Evolutionary conservation across 2,329 filamentous ascomycete genomes (phyloP).

Genomic region (Fusarium sp.): DNA sequence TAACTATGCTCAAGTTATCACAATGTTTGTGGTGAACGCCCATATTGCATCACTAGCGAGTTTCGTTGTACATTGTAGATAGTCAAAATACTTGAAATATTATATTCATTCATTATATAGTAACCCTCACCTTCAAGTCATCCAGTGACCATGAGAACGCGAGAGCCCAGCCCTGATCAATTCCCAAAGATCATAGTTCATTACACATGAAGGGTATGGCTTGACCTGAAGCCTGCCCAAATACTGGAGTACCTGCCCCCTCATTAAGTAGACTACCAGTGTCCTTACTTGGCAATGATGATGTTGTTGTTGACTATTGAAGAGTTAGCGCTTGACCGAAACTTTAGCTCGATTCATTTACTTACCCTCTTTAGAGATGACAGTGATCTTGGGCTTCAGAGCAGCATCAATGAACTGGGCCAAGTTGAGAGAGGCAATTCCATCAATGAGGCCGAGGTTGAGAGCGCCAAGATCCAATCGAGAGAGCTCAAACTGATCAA

Average conservation of each 20-base stretch:
- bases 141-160: constrained; percentile 11
- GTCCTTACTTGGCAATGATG: constrained; percentile 6
- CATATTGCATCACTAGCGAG: too few relatives aligned
- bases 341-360: neutral
- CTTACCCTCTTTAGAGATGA: constrained; percentile 46
- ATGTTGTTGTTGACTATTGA: constrained; percentile 21
- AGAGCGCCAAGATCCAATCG: constrained; percentile 45
- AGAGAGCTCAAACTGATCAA: constrained; percentile 49
- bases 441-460: constrained; percentile 49
- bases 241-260: constrained; percentile 34
- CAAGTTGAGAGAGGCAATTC: constrained; percentile 46
- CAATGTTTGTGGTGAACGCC: too few relatives aligned
- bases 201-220: constrained; percentile 16
- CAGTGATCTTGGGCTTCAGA: constrained; percentile 46
- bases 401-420: constrained; percentile 48
- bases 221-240: constrained; percentile 18
- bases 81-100: neutral
- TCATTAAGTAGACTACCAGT: neutral
- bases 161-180: neutral
- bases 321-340: neutral
- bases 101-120: neutral
- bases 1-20: too few relatives aligned
- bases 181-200: neutral
- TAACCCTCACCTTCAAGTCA: neutral
- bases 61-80: neutral